Evolutionary conservation across 192 early-diverging fungal species (phyloP).

Genomic region (Obelidium mucronatum): DNA sequence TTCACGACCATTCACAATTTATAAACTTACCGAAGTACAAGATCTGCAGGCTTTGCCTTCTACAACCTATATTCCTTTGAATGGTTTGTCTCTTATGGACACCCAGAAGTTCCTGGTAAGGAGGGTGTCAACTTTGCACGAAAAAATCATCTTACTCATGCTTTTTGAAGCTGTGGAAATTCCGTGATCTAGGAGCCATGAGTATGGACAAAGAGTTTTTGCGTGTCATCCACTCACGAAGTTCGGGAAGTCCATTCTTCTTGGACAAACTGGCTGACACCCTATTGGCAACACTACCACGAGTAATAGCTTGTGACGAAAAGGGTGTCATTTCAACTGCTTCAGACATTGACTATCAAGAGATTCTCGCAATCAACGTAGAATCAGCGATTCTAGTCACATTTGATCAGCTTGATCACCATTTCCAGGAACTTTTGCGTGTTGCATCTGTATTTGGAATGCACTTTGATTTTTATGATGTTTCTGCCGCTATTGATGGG

Average conservation of each 20-base stretch:
- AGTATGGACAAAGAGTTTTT: slow-evolving; percentile 20
- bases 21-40: slow-evolving; percentile 22
- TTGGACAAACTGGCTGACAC: slow-evolving; percentile 40
- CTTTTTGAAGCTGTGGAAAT: slow-evolving; percentile 37
- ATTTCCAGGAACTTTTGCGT: slow-evolving; percentile 40
- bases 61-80: slow-evolving; percentile 18
- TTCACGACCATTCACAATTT: slow-evolving; percentile 35
- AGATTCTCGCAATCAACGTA: slow-evolving; percentile 39
- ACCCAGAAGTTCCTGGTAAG: slow-evolving; percentile 38
- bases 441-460: slow-evolving; percentile 41
- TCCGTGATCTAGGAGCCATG: slow-evolving; percentile 30
- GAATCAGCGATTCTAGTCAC: slow-evolving; percentile 38
- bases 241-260: slow-evolving; percentile 39
- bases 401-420: slow-evolving; percentile 38
- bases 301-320: slow-evolving; percentile 30
- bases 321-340: slow-evolving; percentile 28
- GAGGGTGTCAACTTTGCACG: background rate
- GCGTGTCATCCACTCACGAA: slow-evolving; percentile 29
- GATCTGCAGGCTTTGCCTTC: background rate
- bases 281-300: slow-evolving; percentile 26
- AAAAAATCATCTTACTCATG: background rate
- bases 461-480: slow-evolving; percentile 35
- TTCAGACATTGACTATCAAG: slow-evolving; percentile 34
- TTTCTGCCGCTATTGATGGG: slow-evolving; percentile 34
- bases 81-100: slow-evolving; percentile 37